Evolutionary conservation across 2,329 filamentous ascomycete species (phyloP).

Genomic region (Colletotrichum cereale): DNA sequence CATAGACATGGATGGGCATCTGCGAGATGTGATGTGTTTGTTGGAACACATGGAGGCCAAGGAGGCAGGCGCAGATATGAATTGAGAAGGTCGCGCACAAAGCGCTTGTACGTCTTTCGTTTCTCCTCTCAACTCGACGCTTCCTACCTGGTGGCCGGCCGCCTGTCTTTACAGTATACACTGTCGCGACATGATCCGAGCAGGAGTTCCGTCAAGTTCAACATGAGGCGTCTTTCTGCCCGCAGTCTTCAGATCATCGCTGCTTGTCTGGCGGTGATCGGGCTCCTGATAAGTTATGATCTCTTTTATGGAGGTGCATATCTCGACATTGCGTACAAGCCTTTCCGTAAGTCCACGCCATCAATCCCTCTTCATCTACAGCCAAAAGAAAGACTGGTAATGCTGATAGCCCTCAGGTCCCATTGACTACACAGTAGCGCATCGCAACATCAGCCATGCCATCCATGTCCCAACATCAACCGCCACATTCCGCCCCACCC

Average conservation of each 20-base stretch:
- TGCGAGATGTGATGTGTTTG: background rate
- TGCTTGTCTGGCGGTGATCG: background rate
- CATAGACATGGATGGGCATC: too few species aligned
- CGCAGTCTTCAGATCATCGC: background rate
- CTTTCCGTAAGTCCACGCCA: background rate
- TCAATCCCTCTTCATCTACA: too few species aligned
- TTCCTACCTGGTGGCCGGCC: too few species aligned
- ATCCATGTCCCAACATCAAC: background rate
- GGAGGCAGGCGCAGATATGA: background rate
- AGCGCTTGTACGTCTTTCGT: background rate
- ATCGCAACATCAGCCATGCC: background rate
- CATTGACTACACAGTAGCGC: background rate
- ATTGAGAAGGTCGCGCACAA: background rate
- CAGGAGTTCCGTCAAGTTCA: background rate
- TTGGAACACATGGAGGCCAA: background rate
- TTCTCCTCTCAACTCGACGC: background rate
- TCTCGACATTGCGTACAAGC: background rate
- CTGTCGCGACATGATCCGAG: background rate
- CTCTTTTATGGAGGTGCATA: background rate
- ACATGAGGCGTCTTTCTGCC: background rate
- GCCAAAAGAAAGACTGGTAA: background rate
- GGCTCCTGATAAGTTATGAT: background rate
- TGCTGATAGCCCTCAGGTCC: background rate
- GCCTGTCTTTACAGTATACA: background rate
- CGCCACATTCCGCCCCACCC: background rate